Conservation (phyloP, 2,329 filamentous ascomycete species). For the Monosporascus ibericus region DNA sequence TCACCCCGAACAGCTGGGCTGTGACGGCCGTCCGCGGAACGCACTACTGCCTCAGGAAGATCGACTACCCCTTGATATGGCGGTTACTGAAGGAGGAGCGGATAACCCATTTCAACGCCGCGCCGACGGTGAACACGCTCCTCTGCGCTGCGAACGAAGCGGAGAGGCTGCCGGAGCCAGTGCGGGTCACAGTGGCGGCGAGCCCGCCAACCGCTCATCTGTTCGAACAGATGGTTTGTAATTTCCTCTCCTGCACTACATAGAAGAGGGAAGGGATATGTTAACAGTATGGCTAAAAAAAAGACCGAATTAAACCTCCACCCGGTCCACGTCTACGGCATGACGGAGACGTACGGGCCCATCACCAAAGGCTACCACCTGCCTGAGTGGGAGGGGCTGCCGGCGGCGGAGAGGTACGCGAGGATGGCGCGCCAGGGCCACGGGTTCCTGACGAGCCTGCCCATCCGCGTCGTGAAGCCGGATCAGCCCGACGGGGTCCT, state of each 20-base stretch:
- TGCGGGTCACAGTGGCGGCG: conserved; percentile 87
- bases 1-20: conserved; percentile 51
- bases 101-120: conserved; percentile 93
- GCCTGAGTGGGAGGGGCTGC: conserved; percentile 74
- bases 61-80: conserved; percentile 94
- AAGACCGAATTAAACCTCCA: conserved; percentile 63
- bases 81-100: conserved; percentile 74
- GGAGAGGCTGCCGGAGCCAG: conserved; percentile 58
- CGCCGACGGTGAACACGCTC: conserved; percentile 92
- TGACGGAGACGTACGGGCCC: conserved; percentile 86
- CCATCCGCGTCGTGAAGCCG: conserved; percentile 74
- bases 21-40: conserved; percentile 92
- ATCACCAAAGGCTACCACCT: conserved; percentile 91
- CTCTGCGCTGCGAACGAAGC: conserved; percentile 78
- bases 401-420: conserved; percentile 70
- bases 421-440: conserved; percentile 91
- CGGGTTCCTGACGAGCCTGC: conserved; percentile 78
- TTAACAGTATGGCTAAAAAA: not conserved
- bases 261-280: too few relatives aligned
- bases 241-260: not conserved
- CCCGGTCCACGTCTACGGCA: conserved; percentile 89
- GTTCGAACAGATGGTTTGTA: conserved; percentile 79
- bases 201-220: conserved; percentile 84
- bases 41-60: conserved; percentile 88
- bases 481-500: conserved; percentile 65